Evolutionary conservation across 2,329 filamentous ascomycete genomes (phyloP), one percentile per base, ranked within the genome.

Genomic region (Madurella mycetomatis): DNA sequence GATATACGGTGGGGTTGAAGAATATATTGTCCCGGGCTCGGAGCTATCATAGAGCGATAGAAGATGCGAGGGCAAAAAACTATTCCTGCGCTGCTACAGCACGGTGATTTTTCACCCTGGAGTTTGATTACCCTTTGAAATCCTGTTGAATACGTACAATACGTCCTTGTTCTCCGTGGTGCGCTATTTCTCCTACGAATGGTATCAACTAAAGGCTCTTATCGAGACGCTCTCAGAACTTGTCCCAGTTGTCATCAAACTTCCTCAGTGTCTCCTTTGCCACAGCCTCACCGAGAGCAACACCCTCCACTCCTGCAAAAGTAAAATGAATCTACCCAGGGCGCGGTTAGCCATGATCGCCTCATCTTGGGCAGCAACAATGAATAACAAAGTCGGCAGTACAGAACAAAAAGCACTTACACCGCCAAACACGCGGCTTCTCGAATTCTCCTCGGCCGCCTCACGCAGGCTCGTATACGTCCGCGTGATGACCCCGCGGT

Each of bases 201-300:
- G 13, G 41, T 16, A 37, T 37, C 13, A 15, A 11, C 34, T 37
- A 15, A 37, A 25, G 25, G 7, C 25, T 7, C 25, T 7, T 7
- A 25, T 25, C 25, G 25, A 25, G 4, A 7, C 25, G 25, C 25
- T 3, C 34, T 52, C 45, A 62, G 37, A 61, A 62, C 41, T 59
- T 55, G 9, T 61, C 57, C 60, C 60, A 62, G 41, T 59, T 39
- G 2, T 40, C 50, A 44, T 61, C 59, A 59, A 62, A 62, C 45
- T 49, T 51, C 43, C 49, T 53, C 13, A 62, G 53, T 9, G 60
- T 62, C 39, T 51, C 60, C 9, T 31, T 12, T 13, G 60, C 60
- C n/a, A 61, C 60, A n/a, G 37, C 46, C 5, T 58, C 51, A 0
- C 60, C 60, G 17, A 60, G 18, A n/a, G 44, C 52, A 17, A 57